Evolutionary conservation across 2,329 filamentous ascomycete species (phyloP), one percentile per base, ranked within the genome.

Genomic region (Colletotrichum chlorophyti): DNA sequence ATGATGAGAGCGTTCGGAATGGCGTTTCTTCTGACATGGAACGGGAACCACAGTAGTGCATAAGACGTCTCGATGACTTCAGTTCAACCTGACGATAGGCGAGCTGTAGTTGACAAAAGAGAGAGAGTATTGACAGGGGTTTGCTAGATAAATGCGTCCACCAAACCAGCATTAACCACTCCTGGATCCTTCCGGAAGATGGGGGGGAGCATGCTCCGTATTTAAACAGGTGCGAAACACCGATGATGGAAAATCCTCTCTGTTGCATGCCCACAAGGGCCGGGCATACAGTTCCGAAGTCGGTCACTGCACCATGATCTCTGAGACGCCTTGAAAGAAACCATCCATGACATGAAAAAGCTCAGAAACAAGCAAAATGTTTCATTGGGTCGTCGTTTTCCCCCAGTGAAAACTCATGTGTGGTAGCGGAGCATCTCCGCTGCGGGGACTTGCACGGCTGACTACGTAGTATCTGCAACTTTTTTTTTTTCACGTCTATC

Each of bases 361-460:
- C 23, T 14, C 50, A 37, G 17, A 40, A 32, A 27, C 41, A 34
- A 34, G 35, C 24, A 12, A 43, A 48, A 17, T 31, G 29, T 38
- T 35, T 48, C 35, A 43, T 59, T 49, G 24, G 50, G 29, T 24
- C 55, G 31, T 24, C 24, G 12, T 8, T 40, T 23, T 43, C 21
- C 32, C 34, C 24, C 15, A 32, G 10, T 21, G 15, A 7, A 32
- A 27, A n/a, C n/a, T n/a, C n/a, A 23, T 14, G 6, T 51, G 19
- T 42, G 37, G 19, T 17, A 42, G 49, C 54, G 49, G 49, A 58
- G 49, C 17, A 27, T 27, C 54, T 47, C 54, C 54, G 54, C 54
- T 53, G 54, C 54, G 34, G 49, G 42, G 49, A 43, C 29, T 10
- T 29, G 43, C 38, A 52, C n/a, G n/a, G n/a, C n/a, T n/a, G n/a